These are phyloP conservation scores for Dipodascus geniculatus DNA, from an alignment of 805 yeast species.

Conservation along the genomic window DNA sequence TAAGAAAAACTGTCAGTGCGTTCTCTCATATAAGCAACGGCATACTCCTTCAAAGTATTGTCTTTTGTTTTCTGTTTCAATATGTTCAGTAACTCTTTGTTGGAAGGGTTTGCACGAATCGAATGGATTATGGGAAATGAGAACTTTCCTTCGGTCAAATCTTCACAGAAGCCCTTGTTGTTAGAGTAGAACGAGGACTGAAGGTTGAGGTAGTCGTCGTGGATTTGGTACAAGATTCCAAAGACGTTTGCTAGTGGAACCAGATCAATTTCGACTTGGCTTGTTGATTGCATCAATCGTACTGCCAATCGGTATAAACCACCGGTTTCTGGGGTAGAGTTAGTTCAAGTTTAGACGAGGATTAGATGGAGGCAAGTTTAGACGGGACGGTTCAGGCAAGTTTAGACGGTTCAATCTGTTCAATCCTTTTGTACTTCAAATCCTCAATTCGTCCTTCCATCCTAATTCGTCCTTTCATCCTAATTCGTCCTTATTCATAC, in stretches of 20 bases:
- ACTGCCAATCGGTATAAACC: slow-evolving; percentile 74
- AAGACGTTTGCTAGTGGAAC: slow-evolving; percentile 58
- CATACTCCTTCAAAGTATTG: slow-evolving; percentile 36
- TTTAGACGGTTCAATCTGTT: too few species aligned
- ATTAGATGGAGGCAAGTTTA: too few species aligned
- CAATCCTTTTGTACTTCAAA: too few species aligned
- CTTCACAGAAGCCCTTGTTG: slow-evolving; percentile 75
- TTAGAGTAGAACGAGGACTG: slow-evolving; percentile 37
- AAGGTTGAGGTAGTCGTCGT: slow-evolving; percentile 74
- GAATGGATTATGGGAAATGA: slow-evolving; percentile 78
- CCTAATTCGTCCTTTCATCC: too few species aligned
- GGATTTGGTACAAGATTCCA: slow-evolving; percentile 77
- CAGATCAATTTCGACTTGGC: slow-evolving; percentile 22
- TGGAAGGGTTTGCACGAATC: slow-evolving; percentile 27
- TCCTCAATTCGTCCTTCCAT: too few species aligned
- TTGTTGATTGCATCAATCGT: slow-evolving; percentile 40
- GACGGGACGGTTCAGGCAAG: too few species aligned
- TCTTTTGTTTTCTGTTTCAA: slow-evolving; percentile 42
- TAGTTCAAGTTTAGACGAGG: background rate
- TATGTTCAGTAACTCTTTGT: slow-evolving; percentile 36
- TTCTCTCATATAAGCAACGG: slow-evolving; percentile 35
- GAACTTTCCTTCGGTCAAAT: slow-evolving; percentile 78
- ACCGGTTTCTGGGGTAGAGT: slow-evolving; percentile 43
- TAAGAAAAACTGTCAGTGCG: slow-evolving; percentile 32
- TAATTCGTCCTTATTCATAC: too few species aligned